These are phyloP conservation scores for Wickerhamomyces canadensis DNA, from an alignment of 805 yeast species.

Conservation along the genomic window DNA sequence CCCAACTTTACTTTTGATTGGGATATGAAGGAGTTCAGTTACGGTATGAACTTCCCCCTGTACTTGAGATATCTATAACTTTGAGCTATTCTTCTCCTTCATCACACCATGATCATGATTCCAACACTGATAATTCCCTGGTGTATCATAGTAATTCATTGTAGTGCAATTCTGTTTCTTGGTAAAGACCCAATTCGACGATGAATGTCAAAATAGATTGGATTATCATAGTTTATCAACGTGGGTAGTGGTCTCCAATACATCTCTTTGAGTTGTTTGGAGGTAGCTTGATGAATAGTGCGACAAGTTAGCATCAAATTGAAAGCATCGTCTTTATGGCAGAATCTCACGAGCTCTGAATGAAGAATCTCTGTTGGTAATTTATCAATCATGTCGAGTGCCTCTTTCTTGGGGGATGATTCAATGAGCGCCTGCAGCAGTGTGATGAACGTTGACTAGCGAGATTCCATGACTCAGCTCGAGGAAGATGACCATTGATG, in stretches of 20 bases:
- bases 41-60: too few species aligned
- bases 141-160: constrained; percentile 8
- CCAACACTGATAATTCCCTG: neutral
- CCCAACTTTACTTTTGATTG: too few species aligned
- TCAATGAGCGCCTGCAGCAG: too few species aligned
- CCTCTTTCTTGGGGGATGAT: too few species aligned
- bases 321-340: constrained; percentile 15
- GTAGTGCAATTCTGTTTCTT: constrained; percentile 7
- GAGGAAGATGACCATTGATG: too few species aligned
- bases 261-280: constrained; percentile 6
- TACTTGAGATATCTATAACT: neutral
- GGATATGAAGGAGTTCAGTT: too few species aligned
- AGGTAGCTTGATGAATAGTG: constrained; percentile 13
- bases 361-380: constrained; percentile 19
- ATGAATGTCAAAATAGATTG: constrained; percentile 14
- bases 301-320: constrained; percentile 18
- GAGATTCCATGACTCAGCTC: too few species aligned
- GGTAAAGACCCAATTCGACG: constrained; percentile 7
- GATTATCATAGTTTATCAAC: constrained; percentile 18
- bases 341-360: constrained; percentile 12
- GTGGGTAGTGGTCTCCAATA: constrained; percentile 8
- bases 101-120: too few species aligned
- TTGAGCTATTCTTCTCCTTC: neutral
- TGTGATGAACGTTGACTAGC: too few species aligned
- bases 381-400: constrained; percentile 21